phyloP scores from a whole-genome alignment of 129 eudicot genomes.

The Mikania micrantha region DNA sequence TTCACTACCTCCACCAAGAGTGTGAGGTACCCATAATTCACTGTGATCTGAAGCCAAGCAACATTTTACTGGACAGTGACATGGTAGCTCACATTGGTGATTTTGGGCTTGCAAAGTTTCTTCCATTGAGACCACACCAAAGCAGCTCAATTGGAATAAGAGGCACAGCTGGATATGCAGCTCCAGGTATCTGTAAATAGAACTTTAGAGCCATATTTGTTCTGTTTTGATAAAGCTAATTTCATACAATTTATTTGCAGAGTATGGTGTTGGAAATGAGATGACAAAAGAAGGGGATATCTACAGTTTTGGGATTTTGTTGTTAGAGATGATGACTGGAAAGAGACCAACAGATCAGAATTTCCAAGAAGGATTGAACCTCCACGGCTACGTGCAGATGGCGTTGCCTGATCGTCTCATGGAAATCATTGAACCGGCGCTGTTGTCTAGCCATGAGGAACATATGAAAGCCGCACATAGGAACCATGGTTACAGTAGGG shows the following conservation, averaged over 20 bases:
- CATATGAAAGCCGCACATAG: neutral
- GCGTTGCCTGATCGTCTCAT: conserved; percentile 21
- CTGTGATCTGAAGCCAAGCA: conserved; percentile 34
- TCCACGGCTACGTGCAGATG: conserved; percentile 20
- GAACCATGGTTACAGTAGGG: neutral
- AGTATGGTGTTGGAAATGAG: conserved; percentile 40
- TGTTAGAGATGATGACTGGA: conserved; percentile 34
- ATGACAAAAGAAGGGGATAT: conserved; percentile 34
- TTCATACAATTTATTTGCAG: neutral
- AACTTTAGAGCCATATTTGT: neutral
- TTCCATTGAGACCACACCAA: conserved; percentile 23
- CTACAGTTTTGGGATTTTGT: conserved; percentile 28
- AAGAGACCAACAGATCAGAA: conserved; percentile 23
- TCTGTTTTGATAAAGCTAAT: neutral
- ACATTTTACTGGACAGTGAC: conserved; percentile 29
- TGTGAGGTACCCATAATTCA: conserved; percentile 26
- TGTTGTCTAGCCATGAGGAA: neutral
- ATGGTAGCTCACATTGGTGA: conserved; percentile 33
- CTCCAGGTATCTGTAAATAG: conserved; percentile 34
- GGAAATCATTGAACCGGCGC: conserved; percentile 13
- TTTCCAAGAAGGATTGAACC: conserved; percentile 29
- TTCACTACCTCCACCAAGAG: conserved; percentile 28
- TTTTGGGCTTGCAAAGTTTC: conserved; percentile 35
- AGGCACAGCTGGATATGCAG: conserved; percentile 37
- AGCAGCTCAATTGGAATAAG: conserved; percentile 36